A percentile compares a stretch with the other conserved stretches of the same genome.
phyloP scores from a whole-genome alignment of 2,329 filamentous ascomycete species.

The Fulvia fulva region DNA sequence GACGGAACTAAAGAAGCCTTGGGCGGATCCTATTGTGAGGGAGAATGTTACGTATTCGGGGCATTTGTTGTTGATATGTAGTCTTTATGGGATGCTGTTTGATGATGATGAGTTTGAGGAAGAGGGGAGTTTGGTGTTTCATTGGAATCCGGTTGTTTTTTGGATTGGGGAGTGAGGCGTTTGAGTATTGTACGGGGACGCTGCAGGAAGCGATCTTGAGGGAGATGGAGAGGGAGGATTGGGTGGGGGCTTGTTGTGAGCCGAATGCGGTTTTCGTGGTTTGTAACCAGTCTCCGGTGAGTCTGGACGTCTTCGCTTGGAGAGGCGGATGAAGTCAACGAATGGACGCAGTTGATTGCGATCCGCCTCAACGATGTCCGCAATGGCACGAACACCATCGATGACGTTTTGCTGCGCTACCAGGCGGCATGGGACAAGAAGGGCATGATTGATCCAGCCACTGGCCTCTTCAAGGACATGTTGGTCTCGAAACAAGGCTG shows the following conservation, averaged over 20 bases:
- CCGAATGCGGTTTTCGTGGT: conserved; percentile 41
- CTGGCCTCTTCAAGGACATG: too few species aligned
- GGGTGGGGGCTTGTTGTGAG: conserved; percentile 44
- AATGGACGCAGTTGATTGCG: conserved; percentile 33
- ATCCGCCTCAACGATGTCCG: conserved; percentile 37
- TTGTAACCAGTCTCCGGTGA: conserved; percentile 45
- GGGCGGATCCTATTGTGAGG: conserved; percentile 39
- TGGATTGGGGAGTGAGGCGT: conserved; percentile 37
- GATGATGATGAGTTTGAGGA: conserved; percentile 40
- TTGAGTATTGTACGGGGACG: conserved; percentile 31
- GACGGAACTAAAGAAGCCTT: conserved; percentile 39
- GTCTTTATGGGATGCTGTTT: conserved; percentile 42
- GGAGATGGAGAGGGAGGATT: conserved; percentile 39
- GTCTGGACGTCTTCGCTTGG: background rate
- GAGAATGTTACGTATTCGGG: conserved; percentile 46
- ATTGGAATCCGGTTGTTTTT: conserved; percentile 38
- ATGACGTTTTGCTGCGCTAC: conserved; percentile 38
- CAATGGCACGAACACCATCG: conserved; percentile 32
- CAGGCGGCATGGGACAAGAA: conserved; percentile 34
- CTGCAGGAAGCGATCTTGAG: conserved; percentile 36
- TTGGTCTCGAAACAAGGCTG: too few species aligned
- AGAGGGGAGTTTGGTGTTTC: conserved; percentile 33
- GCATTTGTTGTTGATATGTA: conserved; percentile 40
- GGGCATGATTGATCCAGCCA: conserved; percentile 24
- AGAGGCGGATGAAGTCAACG: background rate